Evolutionary conservation across 164 flowering plant genomes (phyloP).

Genomic region (Macadamia integrifolia): DNA sequence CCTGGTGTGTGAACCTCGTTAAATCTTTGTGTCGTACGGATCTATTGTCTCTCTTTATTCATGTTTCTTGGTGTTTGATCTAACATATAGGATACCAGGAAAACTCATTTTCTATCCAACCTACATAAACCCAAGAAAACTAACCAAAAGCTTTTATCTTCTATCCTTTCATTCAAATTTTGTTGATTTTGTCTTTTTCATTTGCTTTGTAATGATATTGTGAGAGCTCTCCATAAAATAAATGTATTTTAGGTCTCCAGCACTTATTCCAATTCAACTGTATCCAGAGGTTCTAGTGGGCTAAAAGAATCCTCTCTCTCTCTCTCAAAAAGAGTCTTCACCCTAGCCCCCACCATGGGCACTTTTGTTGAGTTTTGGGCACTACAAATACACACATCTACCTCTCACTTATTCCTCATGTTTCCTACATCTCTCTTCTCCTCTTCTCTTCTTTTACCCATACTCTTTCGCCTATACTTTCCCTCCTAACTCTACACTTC

Average conservation of each 20-base stretch:
- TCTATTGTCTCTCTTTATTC: too few relatives aligned
- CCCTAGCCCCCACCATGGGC: too few relatives aligned
- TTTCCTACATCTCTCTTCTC: neutral
- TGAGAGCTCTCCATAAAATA: too few relatives aligned
- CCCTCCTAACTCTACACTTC: neutral
- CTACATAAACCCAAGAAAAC: neutral
- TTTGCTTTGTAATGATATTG: neutral
- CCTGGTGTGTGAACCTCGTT: too few relatives aligned
- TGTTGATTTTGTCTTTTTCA: neutral
- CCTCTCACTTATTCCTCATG: slow-evolving; percentile 1
- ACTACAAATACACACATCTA: slow-evolving; percentile 14
- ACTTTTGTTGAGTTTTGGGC: slow-evolving; percentile 5
- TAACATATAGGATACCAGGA: too few relatives aligned
- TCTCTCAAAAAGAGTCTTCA: neutral
- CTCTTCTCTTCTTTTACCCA: neutral
- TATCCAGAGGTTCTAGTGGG: slow-evolving; percentile 6
- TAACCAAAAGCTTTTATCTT: neutral
- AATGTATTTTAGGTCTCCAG: too few relatives aligned
- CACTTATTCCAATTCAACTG: too few relatives aligned
- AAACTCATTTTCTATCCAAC: too few relatives aligned
- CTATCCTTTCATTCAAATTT: neutral
- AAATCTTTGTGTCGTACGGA: too few relatives aligned
- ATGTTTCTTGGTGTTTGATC: too few relatives aligned
- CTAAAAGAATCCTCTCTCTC: neutral
- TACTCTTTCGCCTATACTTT: neutral